Percentiles rank a stretch among this genome's conserved stretches.
Conservation (phyloP, 2,329 filamentous ascomycete species). For the Chrysosphaeria jannelii region DNA sequence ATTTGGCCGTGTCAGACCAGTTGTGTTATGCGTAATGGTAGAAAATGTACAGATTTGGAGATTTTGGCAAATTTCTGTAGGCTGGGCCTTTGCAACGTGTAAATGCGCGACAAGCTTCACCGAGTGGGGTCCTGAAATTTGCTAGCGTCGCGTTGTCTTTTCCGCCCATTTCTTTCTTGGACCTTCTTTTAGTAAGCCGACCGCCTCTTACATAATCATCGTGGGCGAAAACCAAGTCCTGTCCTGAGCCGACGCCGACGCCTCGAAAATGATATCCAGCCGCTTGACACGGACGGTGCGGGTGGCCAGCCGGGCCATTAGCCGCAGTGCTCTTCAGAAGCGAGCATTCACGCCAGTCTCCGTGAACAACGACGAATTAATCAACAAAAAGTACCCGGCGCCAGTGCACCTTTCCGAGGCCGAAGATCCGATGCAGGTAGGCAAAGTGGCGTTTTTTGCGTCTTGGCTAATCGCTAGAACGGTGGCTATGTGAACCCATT, state of each 20-base stretch:
- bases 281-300: slow-evolving; percentile 18
- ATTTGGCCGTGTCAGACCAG: slow-evolving; percentile 24
- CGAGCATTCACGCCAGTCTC: slow-evolving; percentile 24
- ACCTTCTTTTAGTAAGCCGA: too few relatives aligned
- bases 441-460: slow-evolving; percentile 7
- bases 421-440: slow-evolving; percentile 35
- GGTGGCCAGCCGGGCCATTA: slow-evolving; percentile 14
- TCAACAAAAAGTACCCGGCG: slow-evolving; percentile 22
- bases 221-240: too few relatives aligned
- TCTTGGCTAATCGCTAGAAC: slow-evolving; percentile 23
- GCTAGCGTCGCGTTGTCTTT: too few relatives aligned
- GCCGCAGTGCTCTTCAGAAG: slow-evolving; percentile 18
- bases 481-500: slow-evolving; percentile 60
- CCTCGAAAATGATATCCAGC: slow-evolving; percentile 33
- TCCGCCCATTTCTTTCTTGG: too few relatives aligned
- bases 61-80: too few relatives aligned
- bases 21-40: slow-evolving; percentile 15
- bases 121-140: too few relatives aligned
- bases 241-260: too few relatives aligned
- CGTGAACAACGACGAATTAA: slow-evolving; percentile 14
- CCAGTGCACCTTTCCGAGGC: slow-evolving; percentile 19
- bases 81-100: too few relatives aligned
- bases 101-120: too few relatives aligned
- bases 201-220: too few relatives aligned
- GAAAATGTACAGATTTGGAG: too few relatives aligned